These are phyloP conservation scores for Aspergillus funiculosus DNA, from an alignment of 495 filamentous ascomycete species.

Conservation along the genomic window DNA sequence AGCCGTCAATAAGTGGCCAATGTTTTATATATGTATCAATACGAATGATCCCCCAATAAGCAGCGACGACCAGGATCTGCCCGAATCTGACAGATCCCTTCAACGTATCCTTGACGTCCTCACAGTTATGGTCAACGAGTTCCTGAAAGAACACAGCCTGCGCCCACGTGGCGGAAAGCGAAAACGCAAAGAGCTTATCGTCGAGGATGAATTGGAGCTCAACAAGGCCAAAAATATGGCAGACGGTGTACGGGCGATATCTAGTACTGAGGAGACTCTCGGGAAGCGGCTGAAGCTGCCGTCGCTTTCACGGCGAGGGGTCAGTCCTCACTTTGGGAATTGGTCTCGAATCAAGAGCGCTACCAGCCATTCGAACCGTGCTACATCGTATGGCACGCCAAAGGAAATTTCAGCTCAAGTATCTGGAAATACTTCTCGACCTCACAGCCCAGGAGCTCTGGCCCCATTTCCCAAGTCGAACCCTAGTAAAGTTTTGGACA, in stretches of 20 bases:
- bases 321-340: slow-evolving; percentile 40
- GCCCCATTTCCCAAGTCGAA: no score
- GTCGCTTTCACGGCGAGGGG: slow-evolving; percentile 20
- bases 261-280: slow-evolving; percentile 26
- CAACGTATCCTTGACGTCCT: slow-evolving; percentile 56
- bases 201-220: not conserved
- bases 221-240: no score
- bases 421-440: no score
- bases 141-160: slow-evolving; percentile 62
- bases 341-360: slow-evolving; percentile 69
- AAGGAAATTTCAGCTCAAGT: no score
- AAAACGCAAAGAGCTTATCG: slow-evolving; percentile 5
- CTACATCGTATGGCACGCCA: no score
- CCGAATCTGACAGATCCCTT: slow-evolving; percentile 42
- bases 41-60: slow-evolving; percentile 9
- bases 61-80: slow-evolving; percentile 22
- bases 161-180: slow-evolving; percentile 39
- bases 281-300: slow-evolving; percentile 31
- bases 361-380: slow-evolving; percentile 13
- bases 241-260: no score
- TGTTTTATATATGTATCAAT: slow-evolving; percentile 79
- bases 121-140: slow-evolving; percentile 56
- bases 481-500: not conserved
- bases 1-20: slow-evolving; percentile 77
- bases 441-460: no score